Evolutionary conservation across 208 protist genomes (phyloP).

Genomic region (Leishmania guyanensis): DNA sequence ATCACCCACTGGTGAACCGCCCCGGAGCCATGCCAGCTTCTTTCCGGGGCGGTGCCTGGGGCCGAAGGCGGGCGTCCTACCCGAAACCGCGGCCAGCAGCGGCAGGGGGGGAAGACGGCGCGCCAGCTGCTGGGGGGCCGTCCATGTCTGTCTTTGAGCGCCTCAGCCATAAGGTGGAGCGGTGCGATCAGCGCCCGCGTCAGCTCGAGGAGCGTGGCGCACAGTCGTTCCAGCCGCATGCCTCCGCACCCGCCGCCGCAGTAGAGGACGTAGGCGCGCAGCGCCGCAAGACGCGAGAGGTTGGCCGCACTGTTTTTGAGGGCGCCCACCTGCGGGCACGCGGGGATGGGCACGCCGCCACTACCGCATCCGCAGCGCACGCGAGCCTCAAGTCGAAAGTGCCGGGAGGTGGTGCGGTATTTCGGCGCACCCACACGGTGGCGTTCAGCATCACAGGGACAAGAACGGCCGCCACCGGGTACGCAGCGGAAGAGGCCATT

Average conservation of each 20-base stretch:
- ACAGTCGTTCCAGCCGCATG: neutral
- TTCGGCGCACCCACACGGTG: neutral
- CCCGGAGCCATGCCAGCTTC: neutral
- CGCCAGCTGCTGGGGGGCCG: neutral
- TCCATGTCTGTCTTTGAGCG: constrained; percentile 19
- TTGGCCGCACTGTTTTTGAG: constrained; percentile 15
- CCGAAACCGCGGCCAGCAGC: neutral
- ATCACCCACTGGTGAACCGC: constrained; percentile 20
- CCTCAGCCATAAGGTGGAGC: constrained; percentile 7
- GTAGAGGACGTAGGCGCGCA: neutral
- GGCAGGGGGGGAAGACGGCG: neutral
- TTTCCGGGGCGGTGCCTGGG: neutral
- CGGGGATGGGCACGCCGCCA: neutral
- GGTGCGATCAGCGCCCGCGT: constrained; percentile 25
- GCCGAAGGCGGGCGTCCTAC: neutral
- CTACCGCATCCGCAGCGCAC: neutral
- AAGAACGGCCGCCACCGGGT: neutral
- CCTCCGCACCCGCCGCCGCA: neutral
- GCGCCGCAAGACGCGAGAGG: neutral
- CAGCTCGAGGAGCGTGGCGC: constrained; percentile 12
- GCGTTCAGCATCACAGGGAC: neutral
- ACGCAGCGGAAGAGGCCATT: neutral
- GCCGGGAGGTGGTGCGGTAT: neutral
- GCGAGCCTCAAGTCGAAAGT: neutral
- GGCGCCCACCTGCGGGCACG: constrained; percentile 5